Conservation (phyloP, 371 early-diverging fungal genomes). For the Vittaforma corneae region DNA sequence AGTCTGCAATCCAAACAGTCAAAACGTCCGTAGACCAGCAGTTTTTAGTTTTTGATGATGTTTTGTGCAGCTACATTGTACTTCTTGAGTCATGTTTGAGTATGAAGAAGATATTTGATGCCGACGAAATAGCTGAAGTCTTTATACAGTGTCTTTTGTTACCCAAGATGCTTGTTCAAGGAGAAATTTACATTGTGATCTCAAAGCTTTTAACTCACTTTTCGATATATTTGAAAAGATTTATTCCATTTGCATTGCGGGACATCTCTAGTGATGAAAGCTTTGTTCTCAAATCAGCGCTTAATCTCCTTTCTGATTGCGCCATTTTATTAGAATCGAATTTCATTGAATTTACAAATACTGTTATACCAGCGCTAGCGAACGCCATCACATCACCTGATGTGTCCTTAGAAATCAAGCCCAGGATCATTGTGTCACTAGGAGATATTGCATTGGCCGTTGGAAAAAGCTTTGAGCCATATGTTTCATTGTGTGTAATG, state of each 20-base stretch:
- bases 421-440: slow-evolving; percentile 77
- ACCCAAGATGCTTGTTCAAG: slow-evolving; percentile 7
- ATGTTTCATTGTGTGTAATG: slow-evolving; percentile 68
- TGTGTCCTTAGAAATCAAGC: slow-evolving; percentile 63
- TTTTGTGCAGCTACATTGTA: slow-evolving; percentile 46
- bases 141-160: slow-evolving; percentile 36
- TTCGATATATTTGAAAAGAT: slow-evolving; percentile 16
- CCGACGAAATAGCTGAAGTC: slow-evolving; percentile 13
- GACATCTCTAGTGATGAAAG: slow-evolving; percentile 33
- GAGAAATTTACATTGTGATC: slow-evolving; percentile 53
- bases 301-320: slow-evolving; percentile 49
- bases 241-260: slow-evolving; percentile 39
- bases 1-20: slow-evolving; percentile 21
- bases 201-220: slow-evolving; percentile 34
- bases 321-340: slow-evolving; percentile 47
- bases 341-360: slow-evolving; percentile 35
- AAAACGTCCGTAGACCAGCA: slow-evolving; percentile 16
- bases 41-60: slow-evolving; percentile 47
- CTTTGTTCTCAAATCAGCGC: slow-evolving; percentile 33
- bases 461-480: slow-evolving; percentile 70
- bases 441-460: slow-evolving; percentile 90
- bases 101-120: slow-evolving; percentile 6
- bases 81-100: slow-evolving; percentile 30
- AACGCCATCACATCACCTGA: slow-evolving; percentile 25
- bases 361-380: slow-evolving; percentile 39